phyloP scores from a whole-genome alignment of 2,329 filamentous ascomycete species.

The Monosporascus sp. region DNA sequence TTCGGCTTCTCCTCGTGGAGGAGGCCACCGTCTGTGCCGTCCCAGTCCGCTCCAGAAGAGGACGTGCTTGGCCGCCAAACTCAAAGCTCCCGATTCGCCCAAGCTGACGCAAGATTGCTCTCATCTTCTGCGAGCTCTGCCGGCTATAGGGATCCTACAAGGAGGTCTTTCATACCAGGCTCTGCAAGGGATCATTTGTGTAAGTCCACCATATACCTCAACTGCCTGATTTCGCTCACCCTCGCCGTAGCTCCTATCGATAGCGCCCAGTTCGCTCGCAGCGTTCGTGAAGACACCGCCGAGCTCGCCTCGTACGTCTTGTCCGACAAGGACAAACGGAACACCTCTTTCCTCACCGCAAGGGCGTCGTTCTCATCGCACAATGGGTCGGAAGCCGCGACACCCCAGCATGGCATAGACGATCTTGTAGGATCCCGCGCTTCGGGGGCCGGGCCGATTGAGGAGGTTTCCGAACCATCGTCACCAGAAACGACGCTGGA shows the following conservation, averaged over 20 bases:
- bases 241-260: slow-evolving; percentile 49
- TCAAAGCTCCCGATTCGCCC: slow-evolving; percentile 10
- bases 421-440: slow-evolving; percentile 13
- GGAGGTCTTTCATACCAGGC: slow-evolving; percentile 67
- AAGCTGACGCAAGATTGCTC: slow-evolving; percentile 20
- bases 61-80: slow-evolving; percentile 20
- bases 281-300: slow-evolving; percentile 80
- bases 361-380: slow-evolving; percentile 31
- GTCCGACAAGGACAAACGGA: slow-evolving; percentile 50
- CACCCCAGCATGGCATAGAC: slow-evolving; percentile 24
- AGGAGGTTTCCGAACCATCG: slow-evolving; percentile 25
- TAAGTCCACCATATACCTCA: slow-evolving; percentile 28
- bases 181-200: slow-evolving; percentile 56
- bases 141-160: slow-evolving; percentile 58
- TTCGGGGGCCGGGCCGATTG: slow-evolving; percentile 18
- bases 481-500: slow-evolving; percentile 16
- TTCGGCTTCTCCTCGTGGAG: slow-evolving; percentile 46
- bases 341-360: slow-evolving; percentile 41
- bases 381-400: slow-evolving; percentile 17
- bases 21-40: slow-evolving; percentile 30
- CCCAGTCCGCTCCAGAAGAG: slow-evolving; percentile 27
- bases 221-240: slow-evolving; percentile 10
- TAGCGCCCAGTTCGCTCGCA: slow-evolving; percentile 68
- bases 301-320: slow-evolving; percentile 81
- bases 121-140: slow-evolving; percentile 33